Percentiles rank a stretch among this genome's conserved stretches.
Evolutionary conservation across 2,329 filamentous ascomycete genomes (phyloP).

Genomic region (Xylaria sp.): DNA sequence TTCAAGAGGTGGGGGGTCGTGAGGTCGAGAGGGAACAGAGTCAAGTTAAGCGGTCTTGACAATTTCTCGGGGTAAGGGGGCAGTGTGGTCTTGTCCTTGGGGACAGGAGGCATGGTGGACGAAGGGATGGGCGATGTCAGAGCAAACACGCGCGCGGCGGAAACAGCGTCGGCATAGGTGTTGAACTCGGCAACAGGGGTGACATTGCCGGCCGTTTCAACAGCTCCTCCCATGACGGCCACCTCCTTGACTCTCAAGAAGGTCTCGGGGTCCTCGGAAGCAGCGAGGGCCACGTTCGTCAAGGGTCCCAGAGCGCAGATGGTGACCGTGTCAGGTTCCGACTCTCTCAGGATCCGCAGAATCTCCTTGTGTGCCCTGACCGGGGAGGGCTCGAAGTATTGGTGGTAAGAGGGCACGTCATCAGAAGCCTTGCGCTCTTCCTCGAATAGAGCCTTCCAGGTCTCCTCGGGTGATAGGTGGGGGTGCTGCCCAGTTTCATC

Average conservation of each 20-base stretch:
- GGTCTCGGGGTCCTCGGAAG: slow-evolving; percentile 79
- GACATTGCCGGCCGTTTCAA: slow-evolving; percentile 75
- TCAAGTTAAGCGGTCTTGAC: slow-evolving; percentile 59
- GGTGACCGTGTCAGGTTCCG: slow-evolving; percentile 78
- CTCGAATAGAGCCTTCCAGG: slow-evolving; percentile 66
- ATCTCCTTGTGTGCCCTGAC: slow-evolving; percentile 77
- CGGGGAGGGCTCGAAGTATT: slow-evolving; percentile 71
- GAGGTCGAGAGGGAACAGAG: slow-evolving; percentile 71
- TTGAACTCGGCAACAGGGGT: slow-evolving; percentile 92
- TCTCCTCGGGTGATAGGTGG: slow-evolving; percentile 66
- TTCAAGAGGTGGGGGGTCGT: slow-evolving; percentile 65
- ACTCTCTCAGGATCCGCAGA: slow-evolving; percentile 74
- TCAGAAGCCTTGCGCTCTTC: slow-evolving; percentile 28
- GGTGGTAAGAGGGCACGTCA: slow-evolving; percentile 43
- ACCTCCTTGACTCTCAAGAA: slow-evolving; percentile 88
- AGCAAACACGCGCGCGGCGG: slow-evolving; percentile 70
- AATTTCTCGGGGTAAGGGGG: slow-evolving; percentile 59
- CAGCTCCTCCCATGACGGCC: slow-evolving; percentile 89
- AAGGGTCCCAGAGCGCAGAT: slow-evolving; percentile 85
- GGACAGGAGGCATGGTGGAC: slow-evolving; percentile 72
- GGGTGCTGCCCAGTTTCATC: slow-evolving; percentile 49
- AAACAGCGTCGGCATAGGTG: slow-evolving; percentile 79
- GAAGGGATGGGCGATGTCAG: slow-evolving; percentile 67
- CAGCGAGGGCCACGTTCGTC: slow-evolving; percentile 88
- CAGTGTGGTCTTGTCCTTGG: slow-evolving; percentile 46